Percentiles rank a stretch among this genome's conserved stretches.
phyloP scores from a whole-genome alignment of 2,329 filamentous ascomycete genomes.

The Claviceps maximensis region DNA sequence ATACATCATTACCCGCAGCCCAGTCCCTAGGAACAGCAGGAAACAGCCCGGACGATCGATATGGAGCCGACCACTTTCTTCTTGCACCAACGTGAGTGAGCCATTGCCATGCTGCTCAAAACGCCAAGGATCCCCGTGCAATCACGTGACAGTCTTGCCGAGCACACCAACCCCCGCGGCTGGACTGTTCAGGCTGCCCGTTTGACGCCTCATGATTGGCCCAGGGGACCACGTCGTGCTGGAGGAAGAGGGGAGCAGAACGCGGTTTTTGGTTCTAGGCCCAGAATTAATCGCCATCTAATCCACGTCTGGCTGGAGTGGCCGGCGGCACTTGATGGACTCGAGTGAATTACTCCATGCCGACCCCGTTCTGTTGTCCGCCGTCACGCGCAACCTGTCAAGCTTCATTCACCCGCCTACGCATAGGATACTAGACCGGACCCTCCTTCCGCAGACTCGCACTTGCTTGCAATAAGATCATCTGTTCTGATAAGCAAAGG shows the following conservation, averaged over 20 bases:
- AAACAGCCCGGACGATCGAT: too few relatives aligned
- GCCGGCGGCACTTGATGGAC: neutral
- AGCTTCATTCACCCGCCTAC: neutral
- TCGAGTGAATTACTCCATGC: neutral
- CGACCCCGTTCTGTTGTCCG: slow-evolving; percentile 11
- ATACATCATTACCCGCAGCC: too few relatives aligned
- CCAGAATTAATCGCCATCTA: neutral
- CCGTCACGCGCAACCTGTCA: slow-evolving; percentile 5
- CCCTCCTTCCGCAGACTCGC: neutral
- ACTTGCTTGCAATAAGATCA: neutral
- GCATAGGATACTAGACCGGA: neutral
- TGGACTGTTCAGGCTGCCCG: slow-evolving; percentile 7
- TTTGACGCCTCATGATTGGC: slow-evolving; percentile 12
- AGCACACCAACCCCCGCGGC: neutral
- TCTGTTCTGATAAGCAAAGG: neutral
- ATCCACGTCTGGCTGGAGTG: neutral
- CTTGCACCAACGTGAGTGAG: too few relatives aligned
- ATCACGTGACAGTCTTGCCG: neutral
- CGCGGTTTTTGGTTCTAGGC: neutral
- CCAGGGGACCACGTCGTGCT: neutral
- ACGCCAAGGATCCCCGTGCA: too few relatives aligned
- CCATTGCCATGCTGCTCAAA: too few relatives aligned
- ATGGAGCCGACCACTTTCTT: too few relatives aligned
- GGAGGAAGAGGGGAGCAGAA: neutral
- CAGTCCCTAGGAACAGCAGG: too few relatives aligned